Base-by-base conservation (phyloP, 2,329 filamentous ascomycete genomes). In the Fusarium scirpi region DNA sequence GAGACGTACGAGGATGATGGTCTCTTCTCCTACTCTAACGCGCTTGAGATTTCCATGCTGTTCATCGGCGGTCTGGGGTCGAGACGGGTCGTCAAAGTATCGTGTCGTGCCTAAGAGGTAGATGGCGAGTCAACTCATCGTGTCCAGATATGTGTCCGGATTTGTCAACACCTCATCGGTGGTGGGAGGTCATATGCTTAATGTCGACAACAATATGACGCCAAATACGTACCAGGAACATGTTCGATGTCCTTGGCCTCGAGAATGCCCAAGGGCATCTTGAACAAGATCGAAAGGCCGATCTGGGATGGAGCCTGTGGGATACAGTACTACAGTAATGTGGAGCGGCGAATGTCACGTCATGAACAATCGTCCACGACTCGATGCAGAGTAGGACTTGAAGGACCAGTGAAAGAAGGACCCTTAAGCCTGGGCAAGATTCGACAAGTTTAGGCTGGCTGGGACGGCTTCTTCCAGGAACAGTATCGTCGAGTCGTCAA, bases 1-100 rank as follows among this genome's bases (percentile, higher is more conserved):
- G 44, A 44, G 76, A 96, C 91, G 34, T 77, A 97, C 91, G 32
- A 98, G 88, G 73, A 98, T 92, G 74, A 95, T 92, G 53, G 90
- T 89, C 20, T 86, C 80, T 20, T 85, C 83, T 34, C 92, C 91
- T 67, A 85, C 90, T 55, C 80, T 86, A 79, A 94, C 92, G 79
- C 90, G 92, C 80, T 96, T 97, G 73, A 96, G 80, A 64, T 83
- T 82, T 16, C 80, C 75, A 27, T 83, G 78, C 47, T 78, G 80
- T 47, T 79, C 82, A 65, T 74, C 70, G 47, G 80, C 80, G 53
- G 78, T 77, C 72, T 85, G 84, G 16, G 84, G 82, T 73, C 83
- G 79, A 18, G 83, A 80, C 3, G 85, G 84, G 63, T 89, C 86
- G 72, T 92, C 88, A 67, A 89, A 90, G 77, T 92, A 91, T 74